Percentiles rank a stretch among this genome's conserved stretches.
These are phyloP conservation scores for Talaromyces albobiverticillius DNA, from an alignment of 2,329 filamentous ascomycete species.

Conservation along the genomic window DNA sequence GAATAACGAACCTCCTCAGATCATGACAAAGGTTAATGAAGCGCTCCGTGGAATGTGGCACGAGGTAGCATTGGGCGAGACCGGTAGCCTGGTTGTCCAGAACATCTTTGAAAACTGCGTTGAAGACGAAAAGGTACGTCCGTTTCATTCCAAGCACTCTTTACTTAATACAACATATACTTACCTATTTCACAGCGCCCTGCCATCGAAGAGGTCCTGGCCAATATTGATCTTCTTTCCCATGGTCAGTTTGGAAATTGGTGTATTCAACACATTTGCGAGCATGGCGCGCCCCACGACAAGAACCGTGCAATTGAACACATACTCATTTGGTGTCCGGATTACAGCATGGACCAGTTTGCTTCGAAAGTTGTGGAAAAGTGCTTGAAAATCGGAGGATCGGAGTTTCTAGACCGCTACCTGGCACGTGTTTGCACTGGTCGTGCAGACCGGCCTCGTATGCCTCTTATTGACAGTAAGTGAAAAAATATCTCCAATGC, in stretches of 20 bases:
- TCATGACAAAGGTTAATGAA: constrained; percentile 98
- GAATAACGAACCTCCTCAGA: constrained; percentile 90
- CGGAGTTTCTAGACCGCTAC: constrained; percentile 88
- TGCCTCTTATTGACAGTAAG: constrained; percentile 89
- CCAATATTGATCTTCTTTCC: constrained; percentile 92
- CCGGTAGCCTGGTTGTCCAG: constrained; percentile 94
- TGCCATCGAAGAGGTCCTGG: constrained; percentile 93
- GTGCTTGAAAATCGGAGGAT: constrained; percentile 91
- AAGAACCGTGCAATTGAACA: constrained; percentile 93
- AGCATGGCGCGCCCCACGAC: constrained; percentile 87
- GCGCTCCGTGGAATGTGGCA: constrained; percentile 97
- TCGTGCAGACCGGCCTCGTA: constrained; percentile 83
- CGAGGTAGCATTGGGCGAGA: constrained; percentile 94
- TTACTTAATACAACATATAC: constrained; percentile 13
- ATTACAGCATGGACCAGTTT: constrained; percentile 99
- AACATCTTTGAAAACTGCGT: constrained; percentile 99
- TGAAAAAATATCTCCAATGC: constrained; percentile 17
- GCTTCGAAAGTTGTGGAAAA: constrained; percentile 99
- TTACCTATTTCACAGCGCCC: constrained; percentile 64
- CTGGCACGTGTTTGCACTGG: constrained; percentile 92
- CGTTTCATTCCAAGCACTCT: constrained; percentile 17
- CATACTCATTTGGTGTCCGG: constrained; percentile 85
- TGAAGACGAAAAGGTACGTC: constrained; percentile 93
- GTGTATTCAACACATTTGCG: constrained; percentile 99
- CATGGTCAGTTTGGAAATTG: constrained; percentile 99